Percentiles rank a stretch among this genome's conserved stretches.
Conservation (phyloP, 257 asterid species). For the Datura wrightii region DNA sequence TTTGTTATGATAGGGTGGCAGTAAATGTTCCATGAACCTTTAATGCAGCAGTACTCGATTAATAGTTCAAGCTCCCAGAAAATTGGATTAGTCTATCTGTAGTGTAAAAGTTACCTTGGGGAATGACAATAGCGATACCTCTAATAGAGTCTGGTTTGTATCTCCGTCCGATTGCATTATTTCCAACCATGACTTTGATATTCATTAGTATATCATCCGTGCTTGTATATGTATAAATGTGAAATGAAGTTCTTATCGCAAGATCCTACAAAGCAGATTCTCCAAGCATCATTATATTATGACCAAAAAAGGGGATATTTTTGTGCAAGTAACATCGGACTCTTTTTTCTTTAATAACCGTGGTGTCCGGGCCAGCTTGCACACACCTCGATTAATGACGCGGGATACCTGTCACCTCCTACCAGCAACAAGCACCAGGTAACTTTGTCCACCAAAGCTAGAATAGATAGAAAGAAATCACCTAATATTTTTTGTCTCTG, state of each 20-base stretch:
- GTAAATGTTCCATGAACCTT: not conserved
- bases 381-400: no score
- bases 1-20: not conserved
- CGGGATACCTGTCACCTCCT: no score
- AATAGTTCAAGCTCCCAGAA: not conserved
- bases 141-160: not conserved
- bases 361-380: no score
- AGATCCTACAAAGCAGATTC: no score
- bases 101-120: not conserved
- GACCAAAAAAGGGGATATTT: no score
- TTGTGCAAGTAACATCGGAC: no score
- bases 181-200: not conserved
- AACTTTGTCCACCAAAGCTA: no score
- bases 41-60: not conserved
- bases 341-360: no score
- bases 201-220: not conserved
- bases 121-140: not conserved
- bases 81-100: slow-evolving; percentile 13
- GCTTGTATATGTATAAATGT: not conserved
- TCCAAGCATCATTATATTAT: no score
- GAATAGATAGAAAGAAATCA: no score
- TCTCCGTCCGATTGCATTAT: not conserved
- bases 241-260: slow-evolving; percentile 1
- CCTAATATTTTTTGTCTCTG: no score
- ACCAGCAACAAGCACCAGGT: no score